Base-by-base conservation (phyloP, 2,329 filamentous ascomycete species). In the Mycosphaerella sp. region DNA sequence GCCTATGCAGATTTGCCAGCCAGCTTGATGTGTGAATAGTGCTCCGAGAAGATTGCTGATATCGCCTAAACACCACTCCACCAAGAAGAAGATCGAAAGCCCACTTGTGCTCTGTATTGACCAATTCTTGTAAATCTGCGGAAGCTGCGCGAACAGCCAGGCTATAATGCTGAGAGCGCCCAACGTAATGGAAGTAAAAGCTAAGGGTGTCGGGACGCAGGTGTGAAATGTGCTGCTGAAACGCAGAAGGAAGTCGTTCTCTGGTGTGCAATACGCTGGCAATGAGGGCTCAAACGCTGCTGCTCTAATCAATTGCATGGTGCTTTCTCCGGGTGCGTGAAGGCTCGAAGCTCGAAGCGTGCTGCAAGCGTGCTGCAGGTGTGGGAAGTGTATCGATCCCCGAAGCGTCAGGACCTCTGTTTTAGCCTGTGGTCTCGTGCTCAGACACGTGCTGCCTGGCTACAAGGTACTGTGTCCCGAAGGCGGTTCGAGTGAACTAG, bases 61-160 rank as follows among this genome's bases (percentile, higher is more conserved):
- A 65, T 86, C 82, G 41, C 82, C 82, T 28, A 84, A 63, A 59
- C 81, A 76, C 82, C 82, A 86, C 67, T 83, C 81, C 2, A 78
- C 71, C 42, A 86, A 68, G 65, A 86, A 86, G 64, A 79, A 82
- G 52, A 82, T 76, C 4, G 80, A 84, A 34, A 86, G 65, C 0
- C 82, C 82, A 1, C 81, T 81, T 0, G 82, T 84, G 10, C 81
- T 84, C 61, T 81, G 75, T 16, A 84, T 66, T 46, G 73, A 73
- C 63, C 80, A 80, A 63, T 86, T 86, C 70, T 85, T 85, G 70
- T 79, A 82, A 56, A 86, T 84, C 62, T 86, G 82, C 1, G 82
- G 82, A 25, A 85, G 70, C 65, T 85, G 82, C 10, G 82, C 82
- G 63, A 84, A 86, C 2, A 86, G 74, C 82, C 82, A 86, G 39